phyloP scores from a whole-genome alignment of 495 filamentous ascomycete genomes.

The Penicillium taxi region DNA sequence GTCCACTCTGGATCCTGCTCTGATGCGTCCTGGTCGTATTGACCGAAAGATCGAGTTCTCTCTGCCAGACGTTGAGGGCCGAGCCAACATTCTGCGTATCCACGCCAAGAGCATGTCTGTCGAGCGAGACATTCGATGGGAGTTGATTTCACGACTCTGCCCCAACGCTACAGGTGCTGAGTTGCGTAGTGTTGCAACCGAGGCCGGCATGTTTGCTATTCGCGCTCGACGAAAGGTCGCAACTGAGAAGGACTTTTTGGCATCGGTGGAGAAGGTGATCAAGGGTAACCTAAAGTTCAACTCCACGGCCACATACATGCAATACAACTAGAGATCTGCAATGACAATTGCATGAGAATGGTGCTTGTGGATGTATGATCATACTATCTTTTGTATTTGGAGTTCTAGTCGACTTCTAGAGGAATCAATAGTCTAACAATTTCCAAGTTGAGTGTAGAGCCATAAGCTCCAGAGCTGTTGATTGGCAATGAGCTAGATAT shows the following conservation, averaged over 20 bases:
- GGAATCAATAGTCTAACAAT: conserved; percentile 22
- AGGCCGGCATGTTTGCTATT: conserved; percentile 99
- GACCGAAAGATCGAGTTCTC: conserved; percentile 99
- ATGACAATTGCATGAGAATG: conserved; percentile 17
- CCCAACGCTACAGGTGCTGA: conserved; percentile 96
- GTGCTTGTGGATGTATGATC: conserved; percentile 19
- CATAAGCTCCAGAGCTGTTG: neutral
- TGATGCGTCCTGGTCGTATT: conserved; percentile 96
- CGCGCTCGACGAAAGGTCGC: conserved; percentile 94
- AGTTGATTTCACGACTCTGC: conserved; percentile 91
- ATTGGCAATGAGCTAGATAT: too few species aligned
- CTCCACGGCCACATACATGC: conserved; percentile 96
- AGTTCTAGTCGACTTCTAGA: conserved; percentile 11
- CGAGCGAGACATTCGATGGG: conserved; percentile 97
- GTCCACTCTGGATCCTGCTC: conserved; percentile 87
- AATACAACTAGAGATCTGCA: conserved; percentile 68
- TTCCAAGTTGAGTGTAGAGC: too few species aligned
- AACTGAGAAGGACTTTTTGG: conserved; percentile 98
- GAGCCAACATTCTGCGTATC: conserved; percentile 94
- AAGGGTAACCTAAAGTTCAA: conserved; percentile 99
- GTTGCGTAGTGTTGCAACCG: conserved; percentile 91
- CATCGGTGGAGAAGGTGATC: conserved; percentile 98
- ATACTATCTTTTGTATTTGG: conserved; percentile 17
- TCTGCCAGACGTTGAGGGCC: conserved; percentile 89
- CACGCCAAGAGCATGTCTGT: conserved; percentile 99